phyloP scores from a whole-genome alignment of 257 asterid genomes.

The Forsythia viridissima region DNA sequence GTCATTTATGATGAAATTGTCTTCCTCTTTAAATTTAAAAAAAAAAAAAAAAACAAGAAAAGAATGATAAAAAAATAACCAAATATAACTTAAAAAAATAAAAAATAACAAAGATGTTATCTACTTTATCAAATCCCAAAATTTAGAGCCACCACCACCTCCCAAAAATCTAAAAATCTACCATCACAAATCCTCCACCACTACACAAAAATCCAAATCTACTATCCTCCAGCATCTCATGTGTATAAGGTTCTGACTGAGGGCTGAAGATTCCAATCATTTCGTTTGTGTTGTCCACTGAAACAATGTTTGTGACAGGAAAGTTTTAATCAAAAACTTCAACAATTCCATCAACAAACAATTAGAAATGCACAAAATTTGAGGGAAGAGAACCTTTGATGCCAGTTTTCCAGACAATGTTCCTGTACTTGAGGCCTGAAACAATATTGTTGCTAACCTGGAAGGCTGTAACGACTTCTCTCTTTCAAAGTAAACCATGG shows the following conservation, averaged over 20 bases:
- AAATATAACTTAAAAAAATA: too few relatives aligned
- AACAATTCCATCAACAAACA: neutral
- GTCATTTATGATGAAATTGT: too few relatives aligned
- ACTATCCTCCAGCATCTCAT: conserved; percentile 81
- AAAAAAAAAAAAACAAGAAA: too few relatives aligned
- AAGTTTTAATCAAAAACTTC: neutral
- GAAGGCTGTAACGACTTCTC: conserved; percentile 62
- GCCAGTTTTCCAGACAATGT: conserved; percentile 80
- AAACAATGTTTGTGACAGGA: conserved; percentile 11
- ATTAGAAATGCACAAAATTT: neutral
- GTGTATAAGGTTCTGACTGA: conserved; percentile 78
- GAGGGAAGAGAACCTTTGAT: conserved; percentile 46
- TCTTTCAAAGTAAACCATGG: conserved; percentile 76
- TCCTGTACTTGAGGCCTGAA: conserved; percentile 67
- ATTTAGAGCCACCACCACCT: too few relatives aligned
- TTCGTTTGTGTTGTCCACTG: conserved; percentile 89
- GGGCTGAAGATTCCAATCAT: conserved; percentile 99
- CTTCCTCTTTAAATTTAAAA: too few relatives aligned
- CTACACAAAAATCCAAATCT: too few relatives aligned
- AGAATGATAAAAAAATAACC: too few relatives aligned
- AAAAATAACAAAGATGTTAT: too few relatives aligned
- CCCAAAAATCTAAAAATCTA: too few relatives aligned
- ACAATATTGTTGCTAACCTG: conserved; percentile 67
- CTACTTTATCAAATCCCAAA: too few relatives aligned
- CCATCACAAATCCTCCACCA: too few relatives aligned